phyloP scores from a whole-genome alignment of 164 flowering plant genomes.

The Vitis riparia region DNA sequence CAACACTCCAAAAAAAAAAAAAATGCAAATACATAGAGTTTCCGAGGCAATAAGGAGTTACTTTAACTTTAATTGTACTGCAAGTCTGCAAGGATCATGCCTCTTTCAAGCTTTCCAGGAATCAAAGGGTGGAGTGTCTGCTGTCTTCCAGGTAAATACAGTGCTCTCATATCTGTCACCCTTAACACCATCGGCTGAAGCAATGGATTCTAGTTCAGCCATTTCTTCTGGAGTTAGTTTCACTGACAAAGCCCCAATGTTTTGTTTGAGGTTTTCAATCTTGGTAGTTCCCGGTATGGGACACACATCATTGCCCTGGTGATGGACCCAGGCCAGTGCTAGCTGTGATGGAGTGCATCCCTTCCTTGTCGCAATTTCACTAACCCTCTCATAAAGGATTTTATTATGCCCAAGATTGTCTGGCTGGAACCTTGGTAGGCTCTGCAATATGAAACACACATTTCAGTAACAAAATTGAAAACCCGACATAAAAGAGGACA shows the following conservation, averaged over 20 bases:
- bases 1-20: too few relatives aligned
- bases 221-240: slow-evolving; percentile 35
- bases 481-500: too few relatives aligned
- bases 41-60: too few relatives aligned
- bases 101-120: slow-evolving; percentile 30
- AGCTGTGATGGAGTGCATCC: slow-evolving; percentile 41
- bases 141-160: slow-evolving; percentile 18
- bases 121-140: slow-evolving; percentile 39
- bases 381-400: slow-evolving; percentile 26
- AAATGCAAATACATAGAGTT: too few relatives aligned
- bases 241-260: slow-evolving; percentile 37
- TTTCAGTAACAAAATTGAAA: too few relatives aligned
- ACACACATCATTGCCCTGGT: slow-evolving; percentile 37
- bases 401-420: slow-evolving; percentile 41
- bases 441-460: slow-evolving; percentile 12
- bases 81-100: too few relatives aligned
- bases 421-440: slow-evolving; percentile 36
- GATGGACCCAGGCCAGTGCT: slow-evolving; percentile 44
- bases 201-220: slow-evolving; percentile 45
- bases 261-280: slow-evolving; percentile 41
- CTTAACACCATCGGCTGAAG: slow-evolving; percentile 32
- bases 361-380: slow-evolving; percentile 29
- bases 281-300: slow-evolving; percentile 49
- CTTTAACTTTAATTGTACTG: too few relatives aligned
- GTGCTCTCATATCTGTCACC: slow-evolving; percentile 27